These are phyloP conservation scores for Hawksworthiomyces lignivorus DNA, from an alignment of 2,329 filamentous ascomycete species.

Conservation along the genomic window DNA sequence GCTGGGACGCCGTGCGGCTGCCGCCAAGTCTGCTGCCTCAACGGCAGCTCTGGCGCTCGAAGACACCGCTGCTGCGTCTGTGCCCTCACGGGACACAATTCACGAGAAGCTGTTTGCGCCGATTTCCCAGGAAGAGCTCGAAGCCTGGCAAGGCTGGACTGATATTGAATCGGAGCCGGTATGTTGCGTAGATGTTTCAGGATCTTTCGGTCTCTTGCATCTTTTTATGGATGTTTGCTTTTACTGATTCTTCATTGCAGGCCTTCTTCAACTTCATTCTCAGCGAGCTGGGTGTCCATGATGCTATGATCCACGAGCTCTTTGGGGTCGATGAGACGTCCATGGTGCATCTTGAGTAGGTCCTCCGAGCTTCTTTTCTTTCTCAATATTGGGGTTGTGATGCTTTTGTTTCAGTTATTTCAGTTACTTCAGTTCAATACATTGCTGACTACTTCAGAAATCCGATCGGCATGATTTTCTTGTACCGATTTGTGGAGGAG, in stretches of 20 bases:
- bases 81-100: constrained; percentile 13
- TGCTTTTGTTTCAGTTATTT: not conserved
- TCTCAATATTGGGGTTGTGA: not conserved
- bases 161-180: constrained; percentile 90
- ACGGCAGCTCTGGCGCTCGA: constrained; percentile 2
- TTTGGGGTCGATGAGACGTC: constrained; percentile 62
- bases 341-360: constrained; percentile 56
- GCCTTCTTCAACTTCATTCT: constrained; percentile 83
- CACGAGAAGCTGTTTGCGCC: constrained; percentile 32
- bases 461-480: constrained; percentile 80
- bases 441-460: constrained; percentile 39
- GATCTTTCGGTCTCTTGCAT: too few species aligned
- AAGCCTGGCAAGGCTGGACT: constrained; percentile 64
- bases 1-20: constrained; percentile 4
- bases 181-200: constrained; percentile 8
- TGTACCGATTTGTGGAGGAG: constrained; percentile 63
- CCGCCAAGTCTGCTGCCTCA: constrained; percentile 3
- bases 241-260: constrained; percentile 35
- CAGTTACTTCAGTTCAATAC: constrained; percentile 1
- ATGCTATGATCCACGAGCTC: constrained; percentile 69
- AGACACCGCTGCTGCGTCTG: constrained; percentile 1
- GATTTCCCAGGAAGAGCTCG: constrained; percentile 43
- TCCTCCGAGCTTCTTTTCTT: not conserved
- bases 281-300: constrained; percentile 65
- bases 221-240: too few species aligned